These are phyloP conservation scores for Puccinellia tenuiflora DNA, from an alignment of 176 grass and related monocot genomes.

Conservation along the genomic window DNA sequence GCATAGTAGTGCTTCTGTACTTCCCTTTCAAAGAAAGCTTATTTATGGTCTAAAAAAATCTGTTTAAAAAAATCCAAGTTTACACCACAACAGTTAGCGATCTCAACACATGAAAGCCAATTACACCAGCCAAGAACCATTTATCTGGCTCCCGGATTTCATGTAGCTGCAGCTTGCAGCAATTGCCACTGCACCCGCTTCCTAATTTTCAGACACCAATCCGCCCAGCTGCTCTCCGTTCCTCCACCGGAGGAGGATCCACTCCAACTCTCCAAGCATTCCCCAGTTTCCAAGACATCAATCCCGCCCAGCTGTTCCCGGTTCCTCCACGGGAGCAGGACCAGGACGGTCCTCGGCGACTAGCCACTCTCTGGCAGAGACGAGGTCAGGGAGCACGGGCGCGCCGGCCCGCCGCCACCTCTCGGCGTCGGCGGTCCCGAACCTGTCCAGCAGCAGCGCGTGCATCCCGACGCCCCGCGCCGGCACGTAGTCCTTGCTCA, in stretches of 20 bases:
- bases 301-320: background rate
- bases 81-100: background rate
- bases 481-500: conserved; percentile 75
- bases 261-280: background rate
- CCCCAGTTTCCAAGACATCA: background rate
- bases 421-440: conserved; percentile 59
- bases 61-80: background rate
- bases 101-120: background rate
- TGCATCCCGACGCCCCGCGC: conserved; percentile 64
- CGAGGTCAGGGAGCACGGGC: conserved; percentile 65
- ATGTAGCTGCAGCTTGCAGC: background rate
- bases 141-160: background rate
- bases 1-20: no score
- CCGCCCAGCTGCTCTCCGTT: background rate
- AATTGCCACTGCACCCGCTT: background rate
- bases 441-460: conserved; percentile 70
- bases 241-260: background rate
- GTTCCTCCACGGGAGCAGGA: background rate
- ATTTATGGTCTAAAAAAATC: background rate
- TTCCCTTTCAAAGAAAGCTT: background rate
- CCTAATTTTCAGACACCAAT: background rate
- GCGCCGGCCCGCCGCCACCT: conserved; percentile 52
- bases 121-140: background rate
- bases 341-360: background rate
- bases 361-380: conserved; percentile 60